These are phyloP conservation scores for Breynia disticha DNA, from an alignment of 441 rosid species.

Conservation along the genomic window DNA sequence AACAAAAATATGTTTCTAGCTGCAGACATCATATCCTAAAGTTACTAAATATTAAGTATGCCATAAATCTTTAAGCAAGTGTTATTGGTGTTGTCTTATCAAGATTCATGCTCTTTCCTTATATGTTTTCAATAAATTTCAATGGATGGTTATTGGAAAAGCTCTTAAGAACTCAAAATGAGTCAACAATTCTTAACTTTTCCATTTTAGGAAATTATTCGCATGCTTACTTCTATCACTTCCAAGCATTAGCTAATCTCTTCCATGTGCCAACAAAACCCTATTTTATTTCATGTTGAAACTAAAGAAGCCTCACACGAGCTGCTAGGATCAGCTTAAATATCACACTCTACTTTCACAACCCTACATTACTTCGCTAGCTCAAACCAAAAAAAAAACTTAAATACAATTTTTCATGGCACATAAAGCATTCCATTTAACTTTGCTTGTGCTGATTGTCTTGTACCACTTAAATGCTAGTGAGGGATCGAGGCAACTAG, in stretches of 20 bases:
- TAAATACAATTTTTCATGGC: too few species aligned
- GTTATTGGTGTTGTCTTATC: slow-evolving; percentile 17
- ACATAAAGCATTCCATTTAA: too few species aligned
- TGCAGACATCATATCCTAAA: slow-evolving; percentile 6
- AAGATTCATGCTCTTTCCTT: slow-evolving; percentile 17
- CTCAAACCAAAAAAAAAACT: too few species aligned
- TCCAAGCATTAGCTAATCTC: slow-evolving; percentile 10
- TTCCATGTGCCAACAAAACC: slow-evolving; percentile 18
- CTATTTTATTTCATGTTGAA: slow-evolving; percentile 14
- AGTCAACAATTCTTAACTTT: not conserved
- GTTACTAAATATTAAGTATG: slow-evolving; percentile 1
- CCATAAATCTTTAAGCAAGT: slow-evolving; percentile 15
- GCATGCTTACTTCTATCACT: slow-evolving; percentile 15
- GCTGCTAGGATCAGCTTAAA: too few species aligned
- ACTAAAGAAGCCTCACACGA: slow-evolving; percentile 6
- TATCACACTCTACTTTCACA: too few species aligned
- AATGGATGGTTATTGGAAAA: slow-evolving; percentile 22
- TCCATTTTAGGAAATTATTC: slow-evolving; percentile 35
- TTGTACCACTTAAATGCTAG: slow-evolving; percentile 13
- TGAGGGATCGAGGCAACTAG: slow-evolving; percentile 18
- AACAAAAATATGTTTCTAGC: slow-evolving; percentile 3
- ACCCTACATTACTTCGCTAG: too few species aligned
- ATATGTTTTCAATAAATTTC: slow-evolving; percentile 6
- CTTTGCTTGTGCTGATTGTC: not conserved
- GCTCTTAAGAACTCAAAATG: slow-evolving; percentile 3